Percentiles rank a stretch among this genome's conserved stretches.
Conservation (phyloP, 1,284 basidiomycete genomes). For the Salmacisia buchloeana region DNA sequence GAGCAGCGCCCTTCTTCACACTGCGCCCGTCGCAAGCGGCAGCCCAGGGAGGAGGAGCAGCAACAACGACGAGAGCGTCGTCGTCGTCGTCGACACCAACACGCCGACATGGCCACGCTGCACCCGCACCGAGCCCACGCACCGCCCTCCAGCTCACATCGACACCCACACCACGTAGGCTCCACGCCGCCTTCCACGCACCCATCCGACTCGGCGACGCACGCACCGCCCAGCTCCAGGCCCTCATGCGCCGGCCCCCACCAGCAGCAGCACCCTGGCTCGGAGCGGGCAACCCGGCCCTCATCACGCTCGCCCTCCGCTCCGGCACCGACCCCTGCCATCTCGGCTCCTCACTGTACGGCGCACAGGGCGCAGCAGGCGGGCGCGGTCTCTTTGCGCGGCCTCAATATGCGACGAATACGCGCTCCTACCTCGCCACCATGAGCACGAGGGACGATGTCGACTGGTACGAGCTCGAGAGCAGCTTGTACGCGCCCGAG, state of each 20-base stretch:
- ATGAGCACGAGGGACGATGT: not conserved
- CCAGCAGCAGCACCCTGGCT: not conserved
- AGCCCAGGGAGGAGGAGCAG: conserved; percentile 9
- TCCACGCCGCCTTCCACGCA: not conserved
- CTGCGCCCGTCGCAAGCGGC: conserved; percentile 19
- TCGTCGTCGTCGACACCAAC: conserved; percentile 9
- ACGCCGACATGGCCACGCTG: not conserved
- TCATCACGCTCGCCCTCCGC: not conserved
- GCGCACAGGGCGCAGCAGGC: not conserved
- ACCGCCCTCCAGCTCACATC: conserved; percentile 10
- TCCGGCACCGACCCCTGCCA: not conserved
- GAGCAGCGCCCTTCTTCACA: conserved; percentile 23
- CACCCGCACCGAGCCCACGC: conserved; percentile 13
- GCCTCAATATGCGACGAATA: not conserved
- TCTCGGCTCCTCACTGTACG: conserved; percentile 9
- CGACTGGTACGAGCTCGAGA: conserved; percentile 11
- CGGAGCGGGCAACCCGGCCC: not conserved
- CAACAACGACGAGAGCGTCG: not conserved
- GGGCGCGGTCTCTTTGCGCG: not conserved
- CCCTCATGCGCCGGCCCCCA: not conserved
- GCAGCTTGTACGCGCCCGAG: conserved; percentile 20
- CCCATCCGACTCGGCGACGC: not conserved
- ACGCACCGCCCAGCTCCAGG: not conserved
- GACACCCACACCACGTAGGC: not conserved
- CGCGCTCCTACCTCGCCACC: conserved; percentile 7